Conservation (phyloP, 345 rosid species). For the Noccaea bulbosa region DNA sequence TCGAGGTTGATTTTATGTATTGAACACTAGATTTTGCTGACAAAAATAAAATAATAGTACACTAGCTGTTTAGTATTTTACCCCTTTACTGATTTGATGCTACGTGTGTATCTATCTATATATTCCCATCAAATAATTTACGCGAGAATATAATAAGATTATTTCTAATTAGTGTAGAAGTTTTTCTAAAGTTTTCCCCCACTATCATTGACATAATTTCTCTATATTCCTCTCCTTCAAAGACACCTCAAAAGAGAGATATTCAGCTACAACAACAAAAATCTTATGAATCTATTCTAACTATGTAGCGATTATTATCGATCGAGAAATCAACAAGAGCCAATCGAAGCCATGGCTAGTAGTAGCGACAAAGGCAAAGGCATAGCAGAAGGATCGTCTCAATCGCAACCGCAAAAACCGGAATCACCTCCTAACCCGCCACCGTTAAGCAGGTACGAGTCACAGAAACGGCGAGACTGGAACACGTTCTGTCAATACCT, state of each 20-base stretch:
- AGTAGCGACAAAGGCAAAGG: conserved; percentile 65
- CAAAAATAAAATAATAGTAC: conserved; percentile 4
- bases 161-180: conserved; percentile 25
- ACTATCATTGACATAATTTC: conserved; percentile 44
- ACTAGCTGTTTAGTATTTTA: conserved; percentile 8
- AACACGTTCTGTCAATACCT: conserved; percentile 87
- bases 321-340: conserved; percentile 16
- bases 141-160: conserved; percentile 39
- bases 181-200: conserved; percentile 40
- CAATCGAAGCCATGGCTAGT: conserved; percentile 44
- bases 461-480: conserved; percentile 91
- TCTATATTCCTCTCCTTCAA: conserved; percentile 32
- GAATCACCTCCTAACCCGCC: conserved; percentile 51
- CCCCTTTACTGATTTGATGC: conserved; percentile 35
- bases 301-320: conserved; percentile 26
- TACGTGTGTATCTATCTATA: conserved; percentile 32
- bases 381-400: conserved; percentile 61
- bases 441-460: conserved; percentile 72
- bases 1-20: conserved; percentile 22
- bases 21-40: conserved; percentile 14
- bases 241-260: neutral
- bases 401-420: conserved; percentile 28
- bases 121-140: conserved; percentile 46
- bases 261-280: neutral
- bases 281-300: conserved; percentile 6